phyloP scores from a whole-genome alignment of 371 early-diverging fungal species.

The Chytridium lagenaria region DNA sequence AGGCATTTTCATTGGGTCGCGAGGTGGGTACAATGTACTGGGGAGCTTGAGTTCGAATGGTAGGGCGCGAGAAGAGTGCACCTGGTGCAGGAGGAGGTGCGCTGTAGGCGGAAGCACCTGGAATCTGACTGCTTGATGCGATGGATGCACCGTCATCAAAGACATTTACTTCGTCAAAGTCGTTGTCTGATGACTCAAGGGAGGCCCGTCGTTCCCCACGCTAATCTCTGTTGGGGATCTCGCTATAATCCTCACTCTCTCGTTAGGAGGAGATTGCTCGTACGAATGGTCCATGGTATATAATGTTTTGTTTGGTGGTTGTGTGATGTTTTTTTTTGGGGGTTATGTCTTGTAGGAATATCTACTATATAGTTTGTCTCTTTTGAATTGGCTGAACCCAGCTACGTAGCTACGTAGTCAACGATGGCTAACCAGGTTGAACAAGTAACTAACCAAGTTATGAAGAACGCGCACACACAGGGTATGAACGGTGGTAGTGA shows the following conservation, averaged over 20 bases:
- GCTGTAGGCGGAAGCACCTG: too few species aligned
- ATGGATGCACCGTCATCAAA: conserved; percentile 18
- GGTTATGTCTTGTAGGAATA: too few species aligned
- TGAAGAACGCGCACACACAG: too few species aligned
- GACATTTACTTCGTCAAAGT: not conserved
- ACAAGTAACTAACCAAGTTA: too few species aligned
- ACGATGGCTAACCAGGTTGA: too few species aligned
- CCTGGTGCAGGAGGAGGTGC: too few species aligned
- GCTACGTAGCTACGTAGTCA: too few species aligned
- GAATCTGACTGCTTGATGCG: not conserved
- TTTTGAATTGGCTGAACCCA: too few species aligned
- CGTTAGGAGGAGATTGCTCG: not conserved
- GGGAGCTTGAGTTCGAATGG: conserved; percentile 7
- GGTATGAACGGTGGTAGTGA: too few species aligned
- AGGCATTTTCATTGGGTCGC: conserved; percentile 11
- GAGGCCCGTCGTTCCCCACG: conserved; percentile 4
- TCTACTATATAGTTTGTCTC: too few species aligned
- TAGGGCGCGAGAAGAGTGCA: conserved; percentile 10
- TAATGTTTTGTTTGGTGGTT: too few species aligned
- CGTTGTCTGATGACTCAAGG: not conserved
- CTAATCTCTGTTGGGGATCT: conserved; percentile 4
- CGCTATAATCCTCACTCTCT: not conserved
- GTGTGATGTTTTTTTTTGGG: too few species aligned
- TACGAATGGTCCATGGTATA: not conserved
- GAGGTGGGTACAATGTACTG: not conserved